Percentiles rank a stretch among this genome's conserved stretches.
phyloP scores from a whole-genome alignment of 352 stramenopile genomes.

The Globisporangium radiosum region DNA sequence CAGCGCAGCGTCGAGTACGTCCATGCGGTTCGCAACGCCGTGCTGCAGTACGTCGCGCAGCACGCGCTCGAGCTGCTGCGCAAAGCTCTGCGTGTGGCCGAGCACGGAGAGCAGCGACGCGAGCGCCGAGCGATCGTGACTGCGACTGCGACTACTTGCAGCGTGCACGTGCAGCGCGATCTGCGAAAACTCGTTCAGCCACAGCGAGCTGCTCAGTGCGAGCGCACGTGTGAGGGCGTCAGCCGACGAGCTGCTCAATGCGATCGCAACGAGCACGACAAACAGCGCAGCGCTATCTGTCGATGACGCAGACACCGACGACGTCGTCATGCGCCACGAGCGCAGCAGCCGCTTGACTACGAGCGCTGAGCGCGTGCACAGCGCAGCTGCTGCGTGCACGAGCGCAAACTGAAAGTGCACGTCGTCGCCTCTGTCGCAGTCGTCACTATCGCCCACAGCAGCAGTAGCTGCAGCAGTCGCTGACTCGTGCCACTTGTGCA shows the following conservation, averaged over 20 bases:
- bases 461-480: too few relatives aligned
- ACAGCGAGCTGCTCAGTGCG: conserved; percentile 19
- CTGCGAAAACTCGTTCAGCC: conserved; percentile 24
- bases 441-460: not conserved
- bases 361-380: conserved; percentile 7
- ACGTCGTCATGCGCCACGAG: not conserved
- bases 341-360: conserved; percentile 7
- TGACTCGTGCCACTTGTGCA: conserved; percentile 2
- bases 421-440: not conserved
- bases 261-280: conserved; percentile 13
- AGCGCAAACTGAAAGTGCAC: conserved; percentile 21
- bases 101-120: conserved; percentile 3
- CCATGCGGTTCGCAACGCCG: conserved; percentile 14
- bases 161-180: conserved; percentile 8
- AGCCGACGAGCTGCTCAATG: not conserved
- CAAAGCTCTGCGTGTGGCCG: conserved; percentile 8
- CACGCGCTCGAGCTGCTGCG: conserved; percentile 3
- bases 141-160: too few relatives aligned
- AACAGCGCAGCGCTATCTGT: conserved; percentile 16
- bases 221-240: conserved; percentile 8
- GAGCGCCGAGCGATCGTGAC: not conserved
- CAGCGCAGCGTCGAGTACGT: conserved; percentile 18
- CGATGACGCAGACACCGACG: not conserved
- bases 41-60: conserved; percentile 17
- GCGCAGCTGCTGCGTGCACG: conserved; percentile 15